These are phyloP conservation scores for Acanthamoeba royreba DNA, from an alignment of 208 protist species.

Conservation along the genomic window DNA sequence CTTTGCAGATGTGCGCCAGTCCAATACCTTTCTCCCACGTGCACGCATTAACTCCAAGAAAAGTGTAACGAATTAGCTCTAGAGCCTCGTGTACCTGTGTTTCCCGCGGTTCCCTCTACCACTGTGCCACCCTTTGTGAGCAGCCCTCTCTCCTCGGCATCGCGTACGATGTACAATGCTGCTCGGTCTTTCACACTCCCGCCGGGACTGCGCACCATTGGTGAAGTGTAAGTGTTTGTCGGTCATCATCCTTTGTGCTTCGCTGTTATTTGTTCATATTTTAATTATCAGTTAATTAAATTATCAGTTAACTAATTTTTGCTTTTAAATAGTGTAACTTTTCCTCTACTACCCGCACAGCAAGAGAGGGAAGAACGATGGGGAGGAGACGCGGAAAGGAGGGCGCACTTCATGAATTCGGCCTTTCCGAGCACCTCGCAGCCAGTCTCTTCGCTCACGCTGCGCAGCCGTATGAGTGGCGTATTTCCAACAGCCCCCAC, in stretches of 20 bases:
- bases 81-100: conserved; percentile 33
- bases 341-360: background rate
- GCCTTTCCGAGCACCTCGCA: conserved; percentile 69
- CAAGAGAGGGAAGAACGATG: too few species aligned
- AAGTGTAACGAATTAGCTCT: too few species aligned
- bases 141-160: conserved; percentile 68
- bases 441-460: conserved; percentile 40
- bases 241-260: background rate
- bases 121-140: conserved; percentile 65
- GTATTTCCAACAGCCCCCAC: conserved; percentile 51
- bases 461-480: conserved; percentile 39
- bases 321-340: background rate
- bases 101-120: conserved; percentile 68
- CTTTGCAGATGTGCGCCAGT: conserved; percentile 69
- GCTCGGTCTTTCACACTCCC: conserved; percentile 76
- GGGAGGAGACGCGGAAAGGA: too few species aligned
- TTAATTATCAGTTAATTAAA: background rate
- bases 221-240: too few species aligned
- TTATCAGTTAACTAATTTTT: background rate
- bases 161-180: conserved; percentile 65
- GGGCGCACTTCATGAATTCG: conserved; percentile 62
- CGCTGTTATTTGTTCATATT: background rate
- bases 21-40: conserved; percentile 22
- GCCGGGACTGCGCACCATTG: background rate
- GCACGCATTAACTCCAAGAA: too few species aligned